These are phyloP conservation scores for Lentinula novae-zelandiae DNA, from an alignment of 1,284 basidiomycete genomes.

Conservation along the genomic window DNA sequence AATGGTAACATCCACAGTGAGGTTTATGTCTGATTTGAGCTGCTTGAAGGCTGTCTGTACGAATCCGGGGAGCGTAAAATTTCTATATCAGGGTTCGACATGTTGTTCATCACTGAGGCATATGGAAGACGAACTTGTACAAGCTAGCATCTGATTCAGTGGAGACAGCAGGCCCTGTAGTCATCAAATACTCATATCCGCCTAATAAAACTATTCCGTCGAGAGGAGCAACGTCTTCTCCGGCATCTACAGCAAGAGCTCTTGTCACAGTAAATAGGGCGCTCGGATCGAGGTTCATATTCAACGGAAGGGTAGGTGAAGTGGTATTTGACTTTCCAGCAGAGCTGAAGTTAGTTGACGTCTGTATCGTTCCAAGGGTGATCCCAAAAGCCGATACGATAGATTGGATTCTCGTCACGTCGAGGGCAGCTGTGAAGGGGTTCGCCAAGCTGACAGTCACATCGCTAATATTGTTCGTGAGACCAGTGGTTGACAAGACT, in stretches of 20 bases:
- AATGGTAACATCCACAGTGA: conserved; percentile 36
- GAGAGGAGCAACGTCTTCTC: conserved; percentile 56
- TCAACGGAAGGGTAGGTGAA: conserved; percentile 58
- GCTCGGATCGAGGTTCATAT: conserved; percentile 73
- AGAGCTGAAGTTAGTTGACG: conserved; percentile 50
- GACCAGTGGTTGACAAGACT: conserved; percentile 69
- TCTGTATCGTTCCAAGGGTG: conserved; percentile 61
- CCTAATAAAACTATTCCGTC: conserved; percentile 72
- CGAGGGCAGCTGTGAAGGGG: conserved; percentile 63
- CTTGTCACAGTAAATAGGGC: conserved; percentile 71
- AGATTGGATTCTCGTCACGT: conserved; percentile 62
- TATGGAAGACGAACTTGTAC: conserved; percentile 41
- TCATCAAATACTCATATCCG: conserved; percentile 59
- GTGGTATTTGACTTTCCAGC: conserved; percentile 52
- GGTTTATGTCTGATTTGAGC: conserved; percentile 58
- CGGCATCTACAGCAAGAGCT: conserved; percentile 61
- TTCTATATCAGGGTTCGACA: conserved; percentile 31
- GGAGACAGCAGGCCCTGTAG: conserved; percentile 32
- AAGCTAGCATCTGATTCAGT: conserved; percentile 42
- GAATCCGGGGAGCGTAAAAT: conserved; percentile 67
- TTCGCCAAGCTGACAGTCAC: conserved; percentile 65
- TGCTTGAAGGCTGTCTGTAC: conserved; percentile 65
- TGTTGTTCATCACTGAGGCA: neutral
- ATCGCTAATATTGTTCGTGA: conserved; percentile 61
- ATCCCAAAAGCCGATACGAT: conserved; percentile 65